Evolutionary conservation across 345 rosid genomes (phyloP).

Genomic region (Trapa incisa): DNA sequence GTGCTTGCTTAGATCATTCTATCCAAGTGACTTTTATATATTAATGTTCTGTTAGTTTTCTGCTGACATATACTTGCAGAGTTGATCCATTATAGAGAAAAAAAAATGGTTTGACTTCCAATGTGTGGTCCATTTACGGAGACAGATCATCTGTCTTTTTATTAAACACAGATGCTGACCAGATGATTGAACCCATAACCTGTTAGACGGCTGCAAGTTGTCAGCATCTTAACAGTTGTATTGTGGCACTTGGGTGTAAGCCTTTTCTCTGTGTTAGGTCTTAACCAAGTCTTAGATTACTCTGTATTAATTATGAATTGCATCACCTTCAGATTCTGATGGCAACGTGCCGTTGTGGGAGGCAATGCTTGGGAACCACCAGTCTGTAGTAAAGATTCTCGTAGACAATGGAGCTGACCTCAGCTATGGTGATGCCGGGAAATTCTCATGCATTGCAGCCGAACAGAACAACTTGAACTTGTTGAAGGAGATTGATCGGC

Average conservation of each 20-base stretch:
- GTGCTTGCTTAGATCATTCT: neutral
- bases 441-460: constrained; percentile 63
- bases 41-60: neutral
- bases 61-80: neutral
- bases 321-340: constrained; percentile 32
- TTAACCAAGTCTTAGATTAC: neutral
- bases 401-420: constrained; percentile 37
- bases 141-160: neutral
- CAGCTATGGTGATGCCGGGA: constrained; percentile 60
- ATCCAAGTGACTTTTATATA: neutral
- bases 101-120: neutral
- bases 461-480: constrained; percentile 53
- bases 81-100: neutral
- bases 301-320: neutral
- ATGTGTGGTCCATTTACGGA: neutral
- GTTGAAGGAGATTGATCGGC: constrained; percentile 42
- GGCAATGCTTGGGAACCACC: constrained; percentile 59
- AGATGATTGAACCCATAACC: too few species aligned
- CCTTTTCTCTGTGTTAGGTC: neutral
- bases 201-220: too few species aligned
- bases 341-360: constrained; percentile 84
- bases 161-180: neutral
- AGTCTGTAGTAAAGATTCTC: constrained; percentile 34
- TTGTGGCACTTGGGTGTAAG: too few species aligned
- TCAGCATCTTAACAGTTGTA: too few species aligned